phyloP scores from a whole-genome alignment of 164 flowering plant genomes.

The Chimonanthus salicifolius region DNA sequence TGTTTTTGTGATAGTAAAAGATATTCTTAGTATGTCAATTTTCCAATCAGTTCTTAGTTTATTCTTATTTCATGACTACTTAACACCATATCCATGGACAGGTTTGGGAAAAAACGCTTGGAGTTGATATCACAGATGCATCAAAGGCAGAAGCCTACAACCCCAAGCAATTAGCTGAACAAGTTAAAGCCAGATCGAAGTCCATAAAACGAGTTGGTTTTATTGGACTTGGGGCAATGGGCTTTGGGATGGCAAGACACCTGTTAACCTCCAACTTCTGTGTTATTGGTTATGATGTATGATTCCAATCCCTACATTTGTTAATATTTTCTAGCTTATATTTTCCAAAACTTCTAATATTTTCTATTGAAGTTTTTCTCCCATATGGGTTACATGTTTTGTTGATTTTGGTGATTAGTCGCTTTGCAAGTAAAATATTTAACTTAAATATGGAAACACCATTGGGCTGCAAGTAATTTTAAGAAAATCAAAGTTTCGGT shows the following conservation, averaged over 20 bases:
- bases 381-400: background rate
- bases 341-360: background rate
- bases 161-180: slow-evolving; percentile 56
- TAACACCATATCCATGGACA: slow-evolving; percentile 23
- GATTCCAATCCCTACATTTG: slow-evolving; percentile 6
- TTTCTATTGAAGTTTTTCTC: background rate
- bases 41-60: background rate
- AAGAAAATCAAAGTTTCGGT: too few species aligned
- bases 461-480: too few species aligned
- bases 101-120: slow-evolving; percentile 69
- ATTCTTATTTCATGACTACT: background rate
- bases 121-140: slow-evolving; percentile 57
- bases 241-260: slow-evolving; percentile 99
- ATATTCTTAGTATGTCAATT: background rate
- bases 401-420: too few species aligned
- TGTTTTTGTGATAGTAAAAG: background rate
- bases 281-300: slow-evolving; percentile 92
- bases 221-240: slow-evolving; percentile 99
- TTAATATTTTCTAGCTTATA: background rate
- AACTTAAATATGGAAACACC: too few species aligned
- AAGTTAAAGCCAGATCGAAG: slow-evolving; percentile 39
- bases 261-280: slow-evolving; percentile 63
- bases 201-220: slow-evolving; percentile 71
- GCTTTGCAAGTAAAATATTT: too few species aligned
- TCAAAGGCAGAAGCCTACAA: slow-evolving; percentile 49